Evolutionary conservation across 352 stramenopile species (phyloP).

Genomic region (Pythium myriotylum): DNA sequence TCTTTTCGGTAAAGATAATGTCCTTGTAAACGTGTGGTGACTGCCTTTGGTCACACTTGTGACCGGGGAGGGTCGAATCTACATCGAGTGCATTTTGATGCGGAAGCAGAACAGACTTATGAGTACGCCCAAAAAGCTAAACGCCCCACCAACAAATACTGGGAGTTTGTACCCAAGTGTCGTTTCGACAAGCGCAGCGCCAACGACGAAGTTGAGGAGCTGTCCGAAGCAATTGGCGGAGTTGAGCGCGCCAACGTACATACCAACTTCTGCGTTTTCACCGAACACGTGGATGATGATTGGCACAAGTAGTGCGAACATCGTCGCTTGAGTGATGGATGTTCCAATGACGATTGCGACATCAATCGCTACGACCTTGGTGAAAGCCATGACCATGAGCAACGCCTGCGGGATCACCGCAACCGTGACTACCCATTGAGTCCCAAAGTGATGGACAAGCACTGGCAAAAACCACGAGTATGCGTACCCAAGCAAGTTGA

Average conservation of each 20-base stretch:
- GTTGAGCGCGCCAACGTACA: constrained; percentile 77
- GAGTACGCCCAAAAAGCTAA: constrained; percentile 67
- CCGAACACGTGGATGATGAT: constrained; percentile 72
- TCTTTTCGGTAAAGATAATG: constrained; percentile 12
- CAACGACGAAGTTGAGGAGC: constrained; percentile 70
- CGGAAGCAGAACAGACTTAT: constrained; percentile 59
- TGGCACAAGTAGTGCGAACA: constrained; percentile 73
- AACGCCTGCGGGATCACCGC: constrained; percentile 47
- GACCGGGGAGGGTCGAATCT: constrained; percentile 1
- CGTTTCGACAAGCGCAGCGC: constrained; percentile 59
- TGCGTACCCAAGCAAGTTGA: constrained; percentile 46
- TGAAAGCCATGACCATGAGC: constrained; percentile 57
- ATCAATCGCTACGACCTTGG: constrained; percentile 37
- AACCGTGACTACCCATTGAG: constrained; percentile 35
- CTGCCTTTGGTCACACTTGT: not conserved
- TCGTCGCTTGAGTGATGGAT: constrained; percentile 51
- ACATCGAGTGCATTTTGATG: constrained; percentile 85
- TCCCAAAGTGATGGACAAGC: constrained; percentile 44
- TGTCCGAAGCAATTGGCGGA: constrained; percentile 75
- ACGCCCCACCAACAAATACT: constrained; percentile 63
- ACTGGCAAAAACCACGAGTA: constrained; percentile 48
- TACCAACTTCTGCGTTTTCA: constrained; percentile 49
- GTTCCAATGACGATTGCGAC: constrained; percentile 47
- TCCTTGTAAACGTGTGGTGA: not conserved
- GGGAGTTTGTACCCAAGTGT: constrained; percentile 62